Percentiles rank a stretch among this genome's conserved stretches.
Conservation (phyloP, 1,139 yeast species). For the Diutina scorzettiae region DNA sequence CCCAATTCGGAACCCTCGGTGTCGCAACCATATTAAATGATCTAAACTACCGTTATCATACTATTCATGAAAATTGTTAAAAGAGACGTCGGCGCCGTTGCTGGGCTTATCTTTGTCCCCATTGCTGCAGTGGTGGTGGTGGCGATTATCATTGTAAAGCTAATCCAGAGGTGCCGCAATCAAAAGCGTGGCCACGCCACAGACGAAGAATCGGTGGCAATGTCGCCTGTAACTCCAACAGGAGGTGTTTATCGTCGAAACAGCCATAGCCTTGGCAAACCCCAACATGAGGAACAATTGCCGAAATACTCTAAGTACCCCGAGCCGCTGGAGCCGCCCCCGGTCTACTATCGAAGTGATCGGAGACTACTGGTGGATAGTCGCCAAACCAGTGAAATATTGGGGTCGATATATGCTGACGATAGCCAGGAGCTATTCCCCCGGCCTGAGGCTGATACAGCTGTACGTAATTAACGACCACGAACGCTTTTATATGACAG, state of each 20-base stretch:
- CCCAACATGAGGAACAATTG: background rate
- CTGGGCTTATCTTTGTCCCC: slow-evolving; percentile 3
- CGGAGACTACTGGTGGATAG: background rate
- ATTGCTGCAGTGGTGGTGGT: background rate
- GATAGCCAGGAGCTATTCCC: too few species aligned
- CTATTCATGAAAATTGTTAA: too few species aligned
- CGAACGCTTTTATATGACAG: too few species aligned
- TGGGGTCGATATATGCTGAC: background rate
- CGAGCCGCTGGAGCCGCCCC: background rate
- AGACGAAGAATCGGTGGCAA: background rate
- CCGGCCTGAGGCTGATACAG: too few species aligned
- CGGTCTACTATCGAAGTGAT: background rate
- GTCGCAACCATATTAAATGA: too few species aligned
- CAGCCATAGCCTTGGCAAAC: background rate
- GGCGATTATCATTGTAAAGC: background rate
- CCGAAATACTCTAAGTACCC: background rate
- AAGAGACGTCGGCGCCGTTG: background rate
- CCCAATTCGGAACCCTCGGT: too few species aligned
- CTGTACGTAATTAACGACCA: too few species aligned
- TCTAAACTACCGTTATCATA: too few species aligned
- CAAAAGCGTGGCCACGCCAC: background rate
- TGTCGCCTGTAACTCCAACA: background rate
- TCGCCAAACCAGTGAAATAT: background rate
- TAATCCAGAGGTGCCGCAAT: background rate
- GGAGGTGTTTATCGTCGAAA: background rate